Evolutionary conservation across 352 stramenopile species (phyloP), one percentile per base, ranked within the genome.

Genomic region (Aphanomyces stellatus): DNA sequence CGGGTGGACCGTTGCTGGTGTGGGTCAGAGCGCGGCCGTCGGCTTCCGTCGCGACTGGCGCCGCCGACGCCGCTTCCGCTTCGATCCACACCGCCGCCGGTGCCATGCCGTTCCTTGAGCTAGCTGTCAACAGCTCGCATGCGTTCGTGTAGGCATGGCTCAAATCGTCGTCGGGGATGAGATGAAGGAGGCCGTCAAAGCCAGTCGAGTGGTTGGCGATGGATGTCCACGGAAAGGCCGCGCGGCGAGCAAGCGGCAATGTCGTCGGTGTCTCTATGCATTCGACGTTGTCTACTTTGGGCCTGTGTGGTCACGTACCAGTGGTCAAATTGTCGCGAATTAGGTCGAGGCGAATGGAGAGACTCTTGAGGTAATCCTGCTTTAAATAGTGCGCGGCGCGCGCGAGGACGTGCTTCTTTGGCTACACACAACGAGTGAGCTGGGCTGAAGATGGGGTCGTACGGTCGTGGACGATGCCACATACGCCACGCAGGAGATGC

Each of bases 151-250:
- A n/a, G 7, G 42, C 42, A n/a, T n/a, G n/a, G n/a, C n/a, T n/a
- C n/a, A n/a, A n/a, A n/a, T n/a, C n/a, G n/a, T n/a, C n/a, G n/a
- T n/a, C n/a, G n/a, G n/a, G n/a, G n/a, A n/a, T n/a, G n/a, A n/a
- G n/a, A n/a, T n/a, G n/a, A 27, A 65, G n/a, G 43, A 51, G 8
- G 27, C 57, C 57, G 19, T 53, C 34, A 30, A 65, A 65, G n/a
- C 41, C 42, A 7, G 19, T 22, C 6, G 42, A 22, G n/a, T n/a
- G n/a, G n/a, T n/a, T n/a, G n/a, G n/a, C n/a, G n/a, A n/a, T n/a
- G n/a, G n/a, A n/a, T n/a, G 27, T 27, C 60, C 60, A 67, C 40
- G 28, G n/a, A 49, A 67, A 67, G 13, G 15, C 10, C 27, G 60
- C 60, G 4, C 60, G 60, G 11, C 60, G 60, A 48, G 60, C 37